Evolutionary conservation across 2,329 filamentous ascomycete species (phyloP).

Genomic region (Penicillium sumatraense): DNA sequence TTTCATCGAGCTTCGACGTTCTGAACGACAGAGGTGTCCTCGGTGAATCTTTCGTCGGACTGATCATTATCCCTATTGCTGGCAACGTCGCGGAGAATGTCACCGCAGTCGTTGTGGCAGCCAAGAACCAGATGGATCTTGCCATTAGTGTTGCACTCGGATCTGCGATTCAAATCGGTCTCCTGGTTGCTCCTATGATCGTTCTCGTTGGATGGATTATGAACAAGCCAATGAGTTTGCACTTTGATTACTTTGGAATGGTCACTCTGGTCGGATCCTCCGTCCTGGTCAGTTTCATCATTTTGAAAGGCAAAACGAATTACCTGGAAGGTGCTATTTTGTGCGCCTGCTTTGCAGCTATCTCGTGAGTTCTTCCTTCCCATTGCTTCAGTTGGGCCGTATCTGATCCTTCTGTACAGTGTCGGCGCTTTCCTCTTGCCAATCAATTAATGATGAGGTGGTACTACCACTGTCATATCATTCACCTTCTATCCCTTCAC

Average conservation of each 20-base stretch:
- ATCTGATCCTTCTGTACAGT: background rate
- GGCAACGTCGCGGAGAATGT: conserved; percentile 76
- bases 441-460: background rate
- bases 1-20: conserved; percentile 69
- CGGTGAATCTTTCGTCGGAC: conserved; percentile 70
- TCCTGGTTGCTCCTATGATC: conserved; percentile 72
- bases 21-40: conserved; percentile 62
- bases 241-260: conserved; percentile 22
- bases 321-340: conserved; percentile 24
- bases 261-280: conserved; percentile 18
- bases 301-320: conserved; percentile 23
- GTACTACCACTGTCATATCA: background rate
- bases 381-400: background rate
- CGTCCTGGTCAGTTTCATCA: conserved; percentile 21
- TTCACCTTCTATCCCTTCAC: background rate
- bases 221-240: conserved; percentile 22
- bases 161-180: conserved; percentile 71
- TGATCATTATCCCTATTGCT: conserved; percentile 74
- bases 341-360: conserved; percentile 23
- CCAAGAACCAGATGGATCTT: conserved; percentile 77
- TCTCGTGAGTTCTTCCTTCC: conserved; percentile 19
- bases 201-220: conserved; percentile 75
- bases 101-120: conserved; percentile 71
- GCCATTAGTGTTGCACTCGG: conserved; percentile 74
- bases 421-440: conserved; percentile 21